Evolutionary conservation across 768 basidiomycete species (phyloP), one percentile per base, ranked within the genome.

Genomic region (Hypsizygus marmoreus): DNA sequence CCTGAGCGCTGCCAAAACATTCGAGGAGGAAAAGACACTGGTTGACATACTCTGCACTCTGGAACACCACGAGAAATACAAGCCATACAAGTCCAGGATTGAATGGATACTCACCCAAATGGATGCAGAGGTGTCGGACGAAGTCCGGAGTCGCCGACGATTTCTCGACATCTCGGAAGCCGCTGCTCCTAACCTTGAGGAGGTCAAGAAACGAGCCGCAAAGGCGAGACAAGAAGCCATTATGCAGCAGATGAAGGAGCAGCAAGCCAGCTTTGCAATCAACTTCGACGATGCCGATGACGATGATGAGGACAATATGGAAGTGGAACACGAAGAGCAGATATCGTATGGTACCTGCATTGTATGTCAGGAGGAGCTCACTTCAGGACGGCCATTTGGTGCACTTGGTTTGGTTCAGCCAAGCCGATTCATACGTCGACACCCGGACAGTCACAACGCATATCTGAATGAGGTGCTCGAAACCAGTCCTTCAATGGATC

Each of bases 361-460:
- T 51, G 94, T 98, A 8, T 99, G 97, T 56, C 97, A 98, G 62
- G 97, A 98, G 61, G 91, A 94, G 49, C 79, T 97, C 40, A 88
- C 82, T 54, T 61, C 76, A 2, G 67, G 76, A 12, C 77, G 79
- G 49, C 72, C 89, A 0, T 98, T 97, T 63, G 97, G 97, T 4
- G 80, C 81, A 23, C 79, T 99, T 13, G 91, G 89, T 1, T 71
- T 95, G 35, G 62, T 99, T 6, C 95, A 97, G 58, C 88, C 95
- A 0, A 95, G 94, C 63, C 77, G 88, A 35, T 69, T 94, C 33
- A 73, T 97, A 13, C 80, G 95, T 35, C 80, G 81, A 29, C 86
- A 88, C 53, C 88, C 86, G 2, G 85, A 91, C 54, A 76, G 75
- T 16, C 77, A 81, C 13, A 78, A 77, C 16, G 67, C 69, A 36